Conservation (phyloP, 768 basidiomycete genomes). For the Lactarius psammicola region DNA sequence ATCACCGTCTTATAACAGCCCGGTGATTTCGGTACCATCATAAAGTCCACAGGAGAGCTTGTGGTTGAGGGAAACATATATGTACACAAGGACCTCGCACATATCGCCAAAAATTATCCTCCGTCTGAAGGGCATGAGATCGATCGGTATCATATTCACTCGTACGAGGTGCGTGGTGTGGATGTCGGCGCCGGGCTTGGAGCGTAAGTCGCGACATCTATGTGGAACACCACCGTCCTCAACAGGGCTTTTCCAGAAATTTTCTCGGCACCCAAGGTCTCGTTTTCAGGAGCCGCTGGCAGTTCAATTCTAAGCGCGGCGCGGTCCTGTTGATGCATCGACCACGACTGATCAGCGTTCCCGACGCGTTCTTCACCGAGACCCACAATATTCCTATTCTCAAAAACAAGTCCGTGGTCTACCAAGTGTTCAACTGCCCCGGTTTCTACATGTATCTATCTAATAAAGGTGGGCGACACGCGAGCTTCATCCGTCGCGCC, state of each 20-base stretch:
- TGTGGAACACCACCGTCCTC: neutral
- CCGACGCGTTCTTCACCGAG: slow-evolving; percentile 1
- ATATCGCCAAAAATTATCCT: neutral
- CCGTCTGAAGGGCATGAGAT: neutral
- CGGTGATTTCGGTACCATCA: slow-evolving; percentile 18
- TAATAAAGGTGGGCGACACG: slow-evolving; percentile 1
- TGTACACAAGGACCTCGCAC: neutral
- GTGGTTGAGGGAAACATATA: slow-evolving; percentile 20
- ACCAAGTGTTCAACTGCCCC: slow-evolving; percentile 12
- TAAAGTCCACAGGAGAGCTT: slow-evolving; percentile 11
- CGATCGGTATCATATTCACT: slow-evolving; percentile 13
- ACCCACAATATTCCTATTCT: neutral
- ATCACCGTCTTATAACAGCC: neutral
- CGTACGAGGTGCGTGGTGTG: slow-evolving; percentile 10
- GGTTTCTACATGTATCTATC: slow-evolving; percentile 24
- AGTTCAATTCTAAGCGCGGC: slow-evolving; percentile 21
- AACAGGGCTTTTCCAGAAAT: neutral
- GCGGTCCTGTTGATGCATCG: slow-evolving; percentile 20
- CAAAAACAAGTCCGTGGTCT: slow-evolving; percentile 11
- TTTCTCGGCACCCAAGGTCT: neutral
- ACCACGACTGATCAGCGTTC: slow-evolving; percentile 2
- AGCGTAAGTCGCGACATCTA: slow-evolving; percentile 7
- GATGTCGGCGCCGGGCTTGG: neutral
- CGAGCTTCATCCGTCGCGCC: neutral
- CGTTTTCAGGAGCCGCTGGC: slow-evolving; percentile 8